These are phyloP conservation scores for Excoecaria cochinchinensis DNA, from an alignment of 345 rosid species.

Conservation along the genomic window DNA sequence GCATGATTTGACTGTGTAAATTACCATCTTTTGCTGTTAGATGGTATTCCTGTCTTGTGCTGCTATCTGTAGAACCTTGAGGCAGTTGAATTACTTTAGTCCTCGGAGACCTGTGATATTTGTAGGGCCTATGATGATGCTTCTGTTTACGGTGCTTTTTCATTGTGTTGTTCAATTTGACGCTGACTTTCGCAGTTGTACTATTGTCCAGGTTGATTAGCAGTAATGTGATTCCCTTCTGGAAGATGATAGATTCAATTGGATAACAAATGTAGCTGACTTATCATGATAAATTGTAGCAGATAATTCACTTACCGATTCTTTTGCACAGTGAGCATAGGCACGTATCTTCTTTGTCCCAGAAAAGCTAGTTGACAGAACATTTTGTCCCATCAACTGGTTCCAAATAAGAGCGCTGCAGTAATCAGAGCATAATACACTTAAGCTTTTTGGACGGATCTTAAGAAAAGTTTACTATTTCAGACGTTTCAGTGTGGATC, in stretches of 20 bases:
- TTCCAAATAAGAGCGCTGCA: constrained; percentile 95
- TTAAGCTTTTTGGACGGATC: not conserved
- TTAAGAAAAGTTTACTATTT: not conserved
- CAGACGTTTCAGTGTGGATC: too few species aligned
- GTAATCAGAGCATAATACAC: constrained; percentile 16
- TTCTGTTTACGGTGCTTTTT: constrained; percentile 29
- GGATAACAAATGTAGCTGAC: constrained; percentile 4
- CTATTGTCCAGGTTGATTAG: constrained; percentile 71
- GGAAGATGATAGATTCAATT: constrained; percentile 28
- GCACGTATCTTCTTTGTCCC: constrained; percentile 68
- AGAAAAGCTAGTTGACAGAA: constrained; percentile 56
- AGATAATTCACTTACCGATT: constrained; percentile 49
- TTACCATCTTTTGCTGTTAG: constrained; percentile 70
- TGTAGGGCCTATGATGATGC: constrained; percentile 3
- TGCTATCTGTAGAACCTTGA: constrained; percentile 20
- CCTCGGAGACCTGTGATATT: constrained; percentile 22
- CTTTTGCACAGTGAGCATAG: constrained; percentile 79
- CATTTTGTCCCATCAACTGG: constrained; percentile 75
- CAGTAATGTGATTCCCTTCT: constrained; percentile 72
- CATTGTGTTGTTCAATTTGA: constrained; percentile 38
- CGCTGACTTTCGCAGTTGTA: constrained; percentile 46
- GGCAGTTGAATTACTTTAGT: constrained; percentile 13
- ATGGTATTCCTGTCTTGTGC: constrained; percentile 80
- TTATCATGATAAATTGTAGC: not conserved
- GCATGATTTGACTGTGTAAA: constrained; percentile 75